Percentiles rank a stretch among this genome's conserved stretches.
phyloP scores from a whole-genome alignment of 495 filamentous ascomycete genomes.

The Penicillium goetzii region DNA sequence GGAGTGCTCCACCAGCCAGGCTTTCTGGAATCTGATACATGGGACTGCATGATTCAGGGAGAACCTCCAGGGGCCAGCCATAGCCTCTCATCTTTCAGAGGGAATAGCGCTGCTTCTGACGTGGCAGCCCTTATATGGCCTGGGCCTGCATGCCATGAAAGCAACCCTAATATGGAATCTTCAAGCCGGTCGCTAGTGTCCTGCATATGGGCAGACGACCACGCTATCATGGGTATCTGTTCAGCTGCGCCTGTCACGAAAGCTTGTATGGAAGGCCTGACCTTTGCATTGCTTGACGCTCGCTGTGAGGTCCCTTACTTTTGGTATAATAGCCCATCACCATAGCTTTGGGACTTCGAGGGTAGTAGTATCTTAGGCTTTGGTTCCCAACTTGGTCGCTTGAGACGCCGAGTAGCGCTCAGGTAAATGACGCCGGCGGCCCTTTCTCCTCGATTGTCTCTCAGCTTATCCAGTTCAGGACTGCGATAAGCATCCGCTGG shows the following conservation, averaged over 20 bases:
- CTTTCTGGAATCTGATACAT: constrained; percentile 31
- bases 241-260: constrained; percentile 20
- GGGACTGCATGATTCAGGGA: constrained; percentile 21
- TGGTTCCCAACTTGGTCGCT: constrained; percentile 10
- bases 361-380: not conserved
- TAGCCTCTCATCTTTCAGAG: constrained; percentile 15
- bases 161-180: constrained; percentile 23
- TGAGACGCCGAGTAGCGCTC: constrained; percentile 16
- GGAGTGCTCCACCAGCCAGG: not conserved
- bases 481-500: constrained; percentile 12
- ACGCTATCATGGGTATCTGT: constrained; percentile 6
- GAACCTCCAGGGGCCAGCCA: constrained; percentile 19
- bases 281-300: constrained; percentile 5
- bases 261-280: not conserved
- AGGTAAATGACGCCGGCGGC: constrained; percentile 14
- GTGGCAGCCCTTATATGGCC: constrained; percentile 29
- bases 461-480: not conserved
- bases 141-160: constrained; percentile 16
- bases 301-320: constrained; percentile 23
- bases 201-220: constrained; percentile 14
- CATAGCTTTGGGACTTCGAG: constrained; percentile 4
- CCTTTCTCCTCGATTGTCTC: constrained; percentile 8
- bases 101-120: constrained; percentile 33
- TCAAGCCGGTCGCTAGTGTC: constrained; percentile 14
- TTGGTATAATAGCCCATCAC: constrained; percentile 9